These are phyloP conservation scores for Linanthus parryae DNA, from an alignment of 148 eudicot genomes.

Conservation along the genomic window DNA sequence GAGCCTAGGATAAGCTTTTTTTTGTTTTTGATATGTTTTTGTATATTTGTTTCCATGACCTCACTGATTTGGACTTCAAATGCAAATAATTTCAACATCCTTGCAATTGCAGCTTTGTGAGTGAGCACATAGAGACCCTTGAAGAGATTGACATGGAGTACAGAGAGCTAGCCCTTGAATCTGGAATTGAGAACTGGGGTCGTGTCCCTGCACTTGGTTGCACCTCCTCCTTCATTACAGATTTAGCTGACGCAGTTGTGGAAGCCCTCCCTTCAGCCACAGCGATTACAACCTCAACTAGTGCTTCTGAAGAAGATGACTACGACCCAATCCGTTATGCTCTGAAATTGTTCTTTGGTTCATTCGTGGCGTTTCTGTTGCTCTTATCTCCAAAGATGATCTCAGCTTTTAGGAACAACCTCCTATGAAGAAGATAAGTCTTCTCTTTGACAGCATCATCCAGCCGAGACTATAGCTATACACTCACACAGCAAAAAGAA, in stretches of 20 bases:
- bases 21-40: too few relatives aligned
- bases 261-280: constrained; percentile 84
- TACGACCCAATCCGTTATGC: constrained; percentile 39
- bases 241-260: constrained; percentile 90
- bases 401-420: constrained; percentile 28
- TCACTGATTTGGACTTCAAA: too few relatives aligned
- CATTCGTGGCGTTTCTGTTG: constrained; percentile 68
- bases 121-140: constrained; percentile 95
- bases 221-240: constrained; percentile 68
- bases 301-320: constrained; percentile 18
- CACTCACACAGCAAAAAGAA: too few relatives aligned
- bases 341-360: constrained; percentile 70
- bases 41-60: too few relatives aligned
- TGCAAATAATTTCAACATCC: too few relatives aligned
- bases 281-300: constrained; percentile 38
- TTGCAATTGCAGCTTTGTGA: constrained; percentile 63
- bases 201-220: constrained; percentile 99
- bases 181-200: constrained; percentile 94
- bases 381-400: constrained; percentile 67
- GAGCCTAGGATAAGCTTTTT: too few relatives aligned
- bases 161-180: constrained; percentile 79
- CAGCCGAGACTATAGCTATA: too few relatives aligned
- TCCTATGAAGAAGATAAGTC: constrained; percentile 4
- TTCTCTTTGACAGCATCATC: too few relatives aligned
- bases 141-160: constrained; percentile 99